phyloP scores from a whole-genome alignment of 2,329 filamentous ascomycete genomes.

The Juglanconis juglandina region DNA sequence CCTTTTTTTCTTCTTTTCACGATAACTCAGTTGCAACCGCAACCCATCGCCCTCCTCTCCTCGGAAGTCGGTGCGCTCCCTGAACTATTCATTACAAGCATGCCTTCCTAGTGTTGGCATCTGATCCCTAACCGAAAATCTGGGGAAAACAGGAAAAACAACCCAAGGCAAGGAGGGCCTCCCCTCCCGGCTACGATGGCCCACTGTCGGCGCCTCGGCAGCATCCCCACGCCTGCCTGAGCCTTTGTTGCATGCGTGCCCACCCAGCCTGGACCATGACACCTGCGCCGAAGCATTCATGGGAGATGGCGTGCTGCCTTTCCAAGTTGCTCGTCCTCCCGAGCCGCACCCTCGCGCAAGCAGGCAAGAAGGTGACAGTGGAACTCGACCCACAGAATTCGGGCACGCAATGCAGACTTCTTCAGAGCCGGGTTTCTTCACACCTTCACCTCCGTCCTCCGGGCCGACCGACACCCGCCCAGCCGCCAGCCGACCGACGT shows the following conservation, averaged over 20 bases:
- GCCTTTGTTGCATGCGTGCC: background rate
- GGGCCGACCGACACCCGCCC: constrained; percentile 13
- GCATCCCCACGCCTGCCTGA: too few species aligned
- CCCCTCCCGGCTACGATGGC: too few species aligned
- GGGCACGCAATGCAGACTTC: constrained; percentile 13
- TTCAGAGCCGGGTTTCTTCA: background rate
- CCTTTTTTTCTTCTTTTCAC: too few species aligned
- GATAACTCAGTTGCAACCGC: background rate
- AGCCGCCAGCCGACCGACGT: constrained; percentile 6
- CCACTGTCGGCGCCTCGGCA: background rate
- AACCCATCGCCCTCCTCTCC: background rate
- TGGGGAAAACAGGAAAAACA: background rate
- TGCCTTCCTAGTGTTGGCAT: background rate
- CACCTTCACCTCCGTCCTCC: constrained; percentile 1
- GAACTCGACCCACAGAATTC: background rate
- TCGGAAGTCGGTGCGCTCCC: background rate
- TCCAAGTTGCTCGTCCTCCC: background rate
- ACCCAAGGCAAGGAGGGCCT: too few species aligned
- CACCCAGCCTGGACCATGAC: background rate
- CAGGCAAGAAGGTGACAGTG: background rate
- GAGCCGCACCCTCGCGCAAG: background rate
- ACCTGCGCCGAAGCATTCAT: constrained; percentile 1
- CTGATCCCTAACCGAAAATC: background rate
- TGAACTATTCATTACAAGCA: background rate
- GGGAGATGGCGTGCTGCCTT: constrained; percentile 17